Conservation (phyloP, 2,329 filamentous ascomycete species). For the Rutstroemia sydowiana region DNA sequence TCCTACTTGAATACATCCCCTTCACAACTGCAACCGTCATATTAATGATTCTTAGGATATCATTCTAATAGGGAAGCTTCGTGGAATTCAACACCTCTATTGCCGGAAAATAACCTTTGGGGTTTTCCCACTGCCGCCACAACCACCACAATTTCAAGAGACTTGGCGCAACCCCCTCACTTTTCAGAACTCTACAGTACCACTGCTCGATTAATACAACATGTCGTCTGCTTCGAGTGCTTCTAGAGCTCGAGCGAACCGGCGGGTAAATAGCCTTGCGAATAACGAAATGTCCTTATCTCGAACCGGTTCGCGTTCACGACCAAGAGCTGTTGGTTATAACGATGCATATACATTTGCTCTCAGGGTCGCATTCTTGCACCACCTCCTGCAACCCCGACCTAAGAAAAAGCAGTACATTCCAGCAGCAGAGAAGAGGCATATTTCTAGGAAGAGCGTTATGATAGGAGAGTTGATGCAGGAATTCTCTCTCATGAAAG, state of each 20-base stretch:
- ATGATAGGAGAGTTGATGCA: conserved; percentile 81
- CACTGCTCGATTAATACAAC: neutral
- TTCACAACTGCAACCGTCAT: too few relatives aligned
- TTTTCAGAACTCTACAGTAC: neutral
- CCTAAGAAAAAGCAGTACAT: conserved; percentile 86
- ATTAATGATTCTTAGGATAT: too few relatives aligned
- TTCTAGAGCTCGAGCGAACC: conserved; percentile 23
- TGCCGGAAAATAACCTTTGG: too few relatives aligned
- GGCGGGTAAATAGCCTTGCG: conserved; percentile 27
- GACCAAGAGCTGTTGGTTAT: conserved; percentile 45
- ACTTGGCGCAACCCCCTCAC: neutral
- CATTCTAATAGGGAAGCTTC: too few relatives aligned
- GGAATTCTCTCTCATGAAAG: conserved; percentile 63
- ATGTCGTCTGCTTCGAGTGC: conserved; percentile 27
- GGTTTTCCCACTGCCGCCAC: too few relatives aligned
- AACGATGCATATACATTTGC: conserved; percentile 90
- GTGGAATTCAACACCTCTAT: too few relatives aligned
- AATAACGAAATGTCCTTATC: conserved; percentile 17
- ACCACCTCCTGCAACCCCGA: conserved; percentile 88
- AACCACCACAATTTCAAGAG: neutral
- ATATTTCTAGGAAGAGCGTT: conserved; percentile 52
- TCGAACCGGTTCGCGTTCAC: conserved; percentile 37
- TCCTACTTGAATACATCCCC: too few relatives aligned
- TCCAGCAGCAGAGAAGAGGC: conserved; percentile 42
- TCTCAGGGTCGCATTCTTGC: conserved; percentile 81